Conservation (phyloP, 306 rosid genomes). For the Inga leiocalycina region DNA sequence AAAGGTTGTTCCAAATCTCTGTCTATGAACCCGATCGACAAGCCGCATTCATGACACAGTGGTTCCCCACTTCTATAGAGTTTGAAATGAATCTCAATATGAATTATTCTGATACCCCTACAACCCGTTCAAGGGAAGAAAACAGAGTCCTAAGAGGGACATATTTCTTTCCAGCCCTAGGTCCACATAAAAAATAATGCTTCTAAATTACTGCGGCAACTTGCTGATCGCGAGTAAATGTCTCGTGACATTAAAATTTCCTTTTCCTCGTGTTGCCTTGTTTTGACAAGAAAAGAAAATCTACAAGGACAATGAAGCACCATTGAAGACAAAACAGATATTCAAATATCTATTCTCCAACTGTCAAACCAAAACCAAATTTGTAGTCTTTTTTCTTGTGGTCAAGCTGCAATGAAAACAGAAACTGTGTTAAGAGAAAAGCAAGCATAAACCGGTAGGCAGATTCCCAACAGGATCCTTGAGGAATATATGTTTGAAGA, state of each 20-base stretch:
- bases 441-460: background rate
- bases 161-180: background rate
- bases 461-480: background rate
- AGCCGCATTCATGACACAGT: background rate
- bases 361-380: constrained; percentile 95
- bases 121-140: constrained; percentile 41
- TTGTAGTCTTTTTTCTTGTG: constrained; percentile 96
- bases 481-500: background rate
- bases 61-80: background rate
- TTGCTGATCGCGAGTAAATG: constrained; percentile 29
- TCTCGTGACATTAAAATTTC: constrained; percentile 33
- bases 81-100: constrained; percentile 42
- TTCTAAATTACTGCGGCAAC: constrained; percentile 31
- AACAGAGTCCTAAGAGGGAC: constrained; percentile 32
- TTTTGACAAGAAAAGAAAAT: constrained; percentile 20
- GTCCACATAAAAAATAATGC: constrained; percentile 32
- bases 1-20: too few relatives aligned
- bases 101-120: constrained; percentile 47
- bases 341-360: constrained; percentile 71
- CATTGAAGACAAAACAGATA: constrained; percentile 23
- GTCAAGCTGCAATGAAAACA: constrained; percentile 69
- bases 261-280: constrained; percentile 25
- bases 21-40: background rate
- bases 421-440: constrained; percentile 18
- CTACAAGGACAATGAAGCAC: constrained; percentile 22